Conservation (phyloP, 2,329 filamentous ascomycete species). For the Pseudogymnoascus sp. region DNA sequence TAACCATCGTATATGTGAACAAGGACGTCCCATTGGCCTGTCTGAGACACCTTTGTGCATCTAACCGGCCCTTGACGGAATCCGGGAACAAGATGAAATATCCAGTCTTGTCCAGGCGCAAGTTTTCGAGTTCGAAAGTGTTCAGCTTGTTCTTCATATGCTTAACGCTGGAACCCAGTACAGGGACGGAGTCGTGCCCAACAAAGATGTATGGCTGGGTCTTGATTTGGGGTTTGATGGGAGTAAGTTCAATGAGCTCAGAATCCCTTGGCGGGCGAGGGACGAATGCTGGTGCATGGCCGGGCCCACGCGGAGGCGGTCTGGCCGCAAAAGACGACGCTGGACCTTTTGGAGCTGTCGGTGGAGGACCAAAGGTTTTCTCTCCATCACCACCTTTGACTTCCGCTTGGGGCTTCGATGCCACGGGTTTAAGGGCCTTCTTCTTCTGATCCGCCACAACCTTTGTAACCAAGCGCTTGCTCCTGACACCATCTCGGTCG, state of each 20-base stretch:
- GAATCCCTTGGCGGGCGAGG: constrained; percentile 24
- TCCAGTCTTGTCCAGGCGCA: constrained; percentile 76
- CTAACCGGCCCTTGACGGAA: constrained; percentile 66
- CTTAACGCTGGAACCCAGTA: constrained; percentile 75
- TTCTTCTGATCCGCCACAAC: constrained; percentile 63
- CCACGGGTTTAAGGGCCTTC: constrained; percentile 27
- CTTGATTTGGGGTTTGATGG: constrained; percentile 63
- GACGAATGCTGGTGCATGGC: constrained; percentile 5
- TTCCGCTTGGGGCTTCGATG: constrained; percentile 26
- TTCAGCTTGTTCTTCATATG: constrained; percentile 89
- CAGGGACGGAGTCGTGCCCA: constrained; percentile 77
- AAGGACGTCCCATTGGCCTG: constrained; percentile 75
- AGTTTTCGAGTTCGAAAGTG: constrained; percentile 71
- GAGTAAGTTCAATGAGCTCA: constrained; percentile 45
- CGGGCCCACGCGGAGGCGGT: neutral
- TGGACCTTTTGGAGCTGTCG: constrained; percentile 81
- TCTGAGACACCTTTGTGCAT: constrained; percentile 73
- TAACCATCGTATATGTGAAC: constrained; percentile 88
- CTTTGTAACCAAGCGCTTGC: constrained; percentile 69
- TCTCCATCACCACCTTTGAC: constrained; percentile 35
- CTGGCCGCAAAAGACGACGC: constrained; percentile 41
- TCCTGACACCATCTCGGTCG: constrained; percentile 82
- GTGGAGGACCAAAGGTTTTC: constrained; percentile 59
- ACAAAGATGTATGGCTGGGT: constrained; percentile 87
- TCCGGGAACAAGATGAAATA: constrained; percentile 92